Conservation (phyloP, 2,329 filamentous ascomycete species). For the Helminthosporium solani region DNA sequence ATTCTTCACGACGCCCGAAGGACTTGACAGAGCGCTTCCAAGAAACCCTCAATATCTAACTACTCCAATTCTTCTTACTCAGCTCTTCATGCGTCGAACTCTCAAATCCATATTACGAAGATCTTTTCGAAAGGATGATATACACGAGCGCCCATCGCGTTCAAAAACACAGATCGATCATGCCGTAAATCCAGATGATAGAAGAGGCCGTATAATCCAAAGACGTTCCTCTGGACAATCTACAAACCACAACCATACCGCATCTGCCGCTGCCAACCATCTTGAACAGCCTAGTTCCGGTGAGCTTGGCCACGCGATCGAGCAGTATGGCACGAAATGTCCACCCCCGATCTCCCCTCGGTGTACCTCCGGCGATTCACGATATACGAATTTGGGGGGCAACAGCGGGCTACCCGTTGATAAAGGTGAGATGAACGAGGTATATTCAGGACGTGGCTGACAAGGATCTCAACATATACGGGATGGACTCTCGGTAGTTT, state of each 20-base stretch:
- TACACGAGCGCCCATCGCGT: not conserved
- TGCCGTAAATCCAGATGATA: not conserved
- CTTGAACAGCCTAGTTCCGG: slow-evolving; percentile 5
- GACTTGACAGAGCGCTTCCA: too few species aligned
- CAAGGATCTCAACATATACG: slow-evolving; percentile 25
- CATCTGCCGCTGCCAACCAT: not conserved
- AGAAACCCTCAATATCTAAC: too few species aligned
- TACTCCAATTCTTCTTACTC: too few species aligned
- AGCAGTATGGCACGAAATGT: slow-evolving; percentile 24
- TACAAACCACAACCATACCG: slow-evolving; percentile 12
- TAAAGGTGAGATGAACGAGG: slow-evolving; percentile 9
- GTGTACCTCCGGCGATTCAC: slow-evolving; percentile 9
- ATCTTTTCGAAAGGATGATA: slow-evolving; percentile 1
- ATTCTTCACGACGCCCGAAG: not conserved
- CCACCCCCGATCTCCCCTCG: slow-evolving; percentile 7
- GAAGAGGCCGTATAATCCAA: not conserved
- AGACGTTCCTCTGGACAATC: slow-evolving; percentile 3
- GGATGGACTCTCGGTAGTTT: slow-evolving; percentile 5
- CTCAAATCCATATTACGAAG: slow-evolving; percentile 5
- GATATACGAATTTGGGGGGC: slow-evolving; percentile 22
- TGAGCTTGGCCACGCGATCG: slow-evolving; percentile 15
- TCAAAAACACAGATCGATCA: not conserved
- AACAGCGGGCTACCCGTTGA: slow-evolving; percentile 18
- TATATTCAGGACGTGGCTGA: slow-evolving; percentile 58
- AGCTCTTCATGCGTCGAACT: slow-evolving; percentile 3